Evolutionary conservation across 805 yeast species (phyloP).

Genomic region (Metschnikowia colocasiae): DNA sequence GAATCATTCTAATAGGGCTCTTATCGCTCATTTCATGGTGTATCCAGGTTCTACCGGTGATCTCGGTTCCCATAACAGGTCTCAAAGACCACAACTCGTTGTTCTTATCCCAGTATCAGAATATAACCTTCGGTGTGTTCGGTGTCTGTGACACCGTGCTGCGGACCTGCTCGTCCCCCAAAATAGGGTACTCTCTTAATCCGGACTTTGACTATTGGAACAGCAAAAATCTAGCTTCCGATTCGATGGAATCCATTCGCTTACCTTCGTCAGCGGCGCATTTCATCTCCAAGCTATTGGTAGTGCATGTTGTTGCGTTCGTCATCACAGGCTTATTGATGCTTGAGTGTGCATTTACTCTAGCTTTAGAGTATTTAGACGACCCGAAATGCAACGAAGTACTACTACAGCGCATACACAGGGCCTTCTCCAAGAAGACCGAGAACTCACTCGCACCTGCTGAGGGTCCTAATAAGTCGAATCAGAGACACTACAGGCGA

Average conservation of each 20-base stretch:
- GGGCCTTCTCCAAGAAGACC: neutral
- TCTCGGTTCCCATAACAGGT: conserved; percentile 42
- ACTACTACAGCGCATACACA: neutral
- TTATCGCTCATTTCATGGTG: conserved; percentile 29
- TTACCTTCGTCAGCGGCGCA: conserved; percentile 41
- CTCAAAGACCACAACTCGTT: conserved; percentile 21
- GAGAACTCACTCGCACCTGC: neutral
- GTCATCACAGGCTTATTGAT: conserved; percentile 23
- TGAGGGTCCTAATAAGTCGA: neutral
- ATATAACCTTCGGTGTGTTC: conserved; percentile 42
- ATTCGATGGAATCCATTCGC: conserved; percentile 17
- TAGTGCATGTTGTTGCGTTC: conserved; percentile 41
- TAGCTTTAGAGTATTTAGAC: conserved; percentile 2
- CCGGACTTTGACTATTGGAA: conserved; percentile 1
- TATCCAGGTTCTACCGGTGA: conserved; percentile 38
- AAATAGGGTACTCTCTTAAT: conserved; percentile 34
- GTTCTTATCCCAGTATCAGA: conserved; percentile 29
- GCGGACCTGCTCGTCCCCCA: conserved; percentile 30
- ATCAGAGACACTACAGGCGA: neutral
- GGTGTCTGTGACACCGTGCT: conserved; percentile 35
- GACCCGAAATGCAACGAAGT: neutral
- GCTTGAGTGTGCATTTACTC: conserved; percentile 7
- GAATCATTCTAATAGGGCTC: conserved; percentile 27
- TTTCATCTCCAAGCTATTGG: conserved; percentile 38
- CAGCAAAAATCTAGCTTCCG: neutral